Percentiles rank a stretch among this genome's conserved stretches.
Evolutionary conservation across 2,329 filamentous ascomycete genomes (phyloP).

Genomic region (Malbranchea cinnamomea): DNA sequence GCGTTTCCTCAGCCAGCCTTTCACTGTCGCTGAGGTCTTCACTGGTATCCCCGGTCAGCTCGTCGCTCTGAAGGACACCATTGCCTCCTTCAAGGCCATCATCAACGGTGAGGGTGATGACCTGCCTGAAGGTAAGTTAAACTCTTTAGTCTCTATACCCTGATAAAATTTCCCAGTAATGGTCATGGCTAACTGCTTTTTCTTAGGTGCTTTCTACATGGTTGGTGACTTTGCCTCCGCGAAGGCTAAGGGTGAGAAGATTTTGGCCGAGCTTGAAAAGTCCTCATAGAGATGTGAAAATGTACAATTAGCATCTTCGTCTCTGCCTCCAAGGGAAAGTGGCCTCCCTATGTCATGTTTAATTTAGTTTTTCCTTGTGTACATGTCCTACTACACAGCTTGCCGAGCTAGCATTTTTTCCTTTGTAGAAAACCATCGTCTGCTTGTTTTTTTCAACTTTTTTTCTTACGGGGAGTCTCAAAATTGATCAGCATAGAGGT

Average conservation of each 20-base stretch:
- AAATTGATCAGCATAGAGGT: too few relatives aligned
- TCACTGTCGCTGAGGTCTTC: conserved; percentile 66
- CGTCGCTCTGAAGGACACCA: conserved; percentile 98
- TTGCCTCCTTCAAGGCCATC: conserved; percentile 93
- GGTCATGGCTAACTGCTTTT: conserved; percentile 13
- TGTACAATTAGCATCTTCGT: conserved; percentile 8
- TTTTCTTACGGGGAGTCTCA: too few relatives aligned
- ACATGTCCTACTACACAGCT: conserved; percentile 6
- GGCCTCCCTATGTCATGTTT: conserved; percentile 7
- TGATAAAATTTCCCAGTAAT: conserved; percentile 2
- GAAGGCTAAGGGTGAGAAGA: conserved; percentile 97
- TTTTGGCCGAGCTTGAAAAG: conserved; percentile 81
- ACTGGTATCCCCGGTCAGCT: conserved; percentile 86
- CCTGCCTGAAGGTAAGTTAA: conserved; percentile 66
- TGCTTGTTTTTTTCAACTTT: too few relatives aligned
- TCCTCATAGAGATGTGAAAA: conserved; percentile 10
- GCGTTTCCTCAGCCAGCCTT: conserved; percentile 98
- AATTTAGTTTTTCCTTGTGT: conserved; percentile 8
- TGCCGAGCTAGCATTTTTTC: too few relatives aligned
- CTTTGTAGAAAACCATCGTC: too few relatives aligned
- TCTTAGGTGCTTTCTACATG: conserved; percentile 72
- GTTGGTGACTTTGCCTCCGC: conserved; percentile 91
- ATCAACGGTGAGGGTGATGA: conserved; percentile 88
- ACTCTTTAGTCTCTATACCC: conserved; percentile 3
- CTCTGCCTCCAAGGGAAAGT: conserved; percentile 5